Evolutionary conservation across 106 monocot genomes (phyloP), one percentile per base, ranked within the genome.

Genomic region (Narthecium ossifragum): DNA sequence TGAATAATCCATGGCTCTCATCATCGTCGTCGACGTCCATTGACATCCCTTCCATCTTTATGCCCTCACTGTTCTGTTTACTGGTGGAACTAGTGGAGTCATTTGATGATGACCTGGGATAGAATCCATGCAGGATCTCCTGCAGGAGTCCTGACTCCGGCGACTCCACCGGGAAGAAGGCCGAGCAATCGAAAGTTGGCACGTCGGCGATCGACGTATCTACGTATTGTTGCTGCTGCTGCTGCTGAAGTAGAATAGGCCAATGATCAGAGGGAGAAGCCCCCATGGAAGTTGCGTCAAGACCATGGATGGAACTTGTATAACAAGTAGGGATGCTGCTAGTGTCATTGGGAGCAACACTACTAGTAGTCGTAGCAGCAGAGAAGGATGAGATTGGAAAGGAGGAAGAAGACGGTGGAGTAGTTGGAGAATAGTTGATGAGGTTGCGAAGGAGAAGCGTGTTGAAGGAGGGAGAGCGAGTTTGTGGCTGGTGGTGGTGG

Each of bases 61-160:
- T n/a, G n/a, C n/a, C n/a, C n/a, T n/a, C n/a, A n/a, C n/a, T n/a
- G n/a, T n/a, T n/a, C n/a, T n/a, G n/a, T 1, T 56, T 27, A 23
- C 37, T 2, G 15, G 22, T 30, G 22, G 57, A 23, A 38, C 7
- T 2, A 24, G 40, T 26, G 40, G 28, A 6, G 45, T 7, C 12
- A 0, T 58, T 57, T 27, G 46, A 31, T 27, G 46, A 31, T 51
- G 52, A 28, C 46, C 1, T 27, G 26, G 75, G 76, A 39, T 67
- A 81, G 68, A 77, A 74, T 6, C 73, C 80, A 18, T 81, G 57
- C 0, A 86, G 31, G 36, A 80, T 67, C 31, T 86, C 77, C 54
- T 86, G 74, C 3, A 86, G 80, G 1, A 86, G 64, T 10, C 85
- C 85, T 4, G 81, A 69, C 21, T 74, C 80, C 18, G 73, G 62